Percentiles rank a stretch among this genome's conserved stretches.
These are phyloP conservation scores for Aspergillus hancockii DNA, from an alignment of 495 filamentous ascomycete species.

Conservation along the genomic window DNA sequence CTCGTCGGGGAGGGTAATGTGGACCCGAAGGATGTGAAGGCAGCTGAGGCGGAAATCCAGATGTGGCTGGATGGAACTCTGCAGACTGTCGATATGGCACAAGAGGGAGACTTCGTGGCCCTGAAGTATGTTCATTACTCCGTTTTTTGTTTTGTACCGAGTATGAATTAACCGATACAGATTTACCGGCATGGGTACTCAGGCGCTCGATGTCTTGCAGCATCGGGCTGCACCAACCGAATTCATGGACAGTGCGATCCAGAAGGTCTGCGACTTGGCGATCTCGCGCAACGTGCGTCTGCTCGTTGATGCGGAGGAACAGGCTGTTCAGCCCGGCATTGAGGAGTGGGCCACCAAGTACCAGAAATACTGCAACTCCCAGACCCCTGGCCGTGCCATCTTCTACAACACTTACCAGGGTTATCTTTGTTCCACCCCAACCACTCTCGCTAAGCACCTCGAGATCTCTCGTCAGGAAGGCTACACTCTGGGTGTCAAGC, in stretches of 20 bases:
- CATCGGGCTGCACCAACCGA: slow-evolving; percentile 57
- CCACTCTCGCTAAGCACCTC: slow-evolving; percentile 66
- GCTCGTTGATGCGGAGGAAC: slow-evolving; percentile 91
- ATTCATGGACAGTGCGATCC: slow-evolving; percentile 67
- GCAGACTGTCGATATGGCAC: slow-evolving; percentile 72
- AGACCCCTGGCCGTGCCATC: slow-evolving; percentile 57
- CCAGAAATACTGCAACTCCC: slow-evolving; percentile 76
- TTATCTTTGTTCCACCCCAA: slow-evolving; percentile 74
- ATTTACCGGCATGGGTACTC: slow-evolving; percentile 87
- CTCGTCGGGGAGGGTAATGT: slow-evolving; percentile 40
- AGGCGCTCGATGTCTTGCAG: slow-evolving; percentile 66
- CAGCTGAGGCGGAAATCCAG: slow-evolving; percentile 59
- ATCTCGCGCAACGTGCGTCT: slow-evolving; percentile 67
- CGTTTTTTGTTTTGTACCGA: neutral
- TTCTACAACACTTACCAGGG: slow-evolving; percentile 81
- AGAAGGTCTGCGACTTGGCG: slow-evolving; percentile 75
- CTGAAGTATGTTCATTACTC: slow-evolving; percentile 60
- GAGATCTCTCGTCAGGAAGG: slow-evolving; percentile 62
- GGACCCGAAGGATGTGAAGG: slow-evolving; percentile 34
- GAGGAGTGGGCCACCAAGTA: slow-evolving; percentile 81
- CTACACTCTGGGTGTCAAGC: slow-evolving; percentile 84
- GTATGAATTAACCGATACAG: slow-evolving; percentile 29
- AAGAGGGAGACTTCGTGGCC: slow-evolving; percentile 79
- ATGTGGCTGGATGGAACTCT: slow-evolving; percentile 75
- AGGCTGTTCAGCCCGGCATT: slow-evolving; percentile 76